phyloP scores from a whole-genome alignment of 179 eudicot genomes.

The Beta lomatogona region DNA sequence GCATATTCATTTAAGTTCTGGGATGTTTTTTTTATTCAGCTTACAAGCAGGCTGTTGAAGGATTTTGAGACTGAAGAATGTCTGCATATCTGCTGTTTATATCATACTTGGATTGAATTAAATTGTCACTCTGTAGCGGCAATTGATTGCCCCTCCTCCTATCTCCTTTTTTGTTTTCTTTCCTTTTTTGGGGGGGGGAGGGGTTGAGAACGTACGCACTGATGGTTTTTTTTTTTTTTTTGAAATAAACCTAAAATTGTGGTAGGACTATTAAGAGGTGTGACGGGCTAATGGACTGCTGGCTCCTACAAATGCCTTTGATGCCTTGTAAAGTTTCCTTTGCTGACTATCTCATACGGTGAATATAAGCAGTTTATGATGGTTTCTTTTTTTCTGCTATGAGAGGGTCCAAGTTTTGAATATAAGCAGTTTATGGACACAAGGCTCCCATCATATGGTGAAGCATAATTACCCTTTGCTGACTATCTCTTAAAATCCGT shows the following conservation, averaged over 20 bases:
- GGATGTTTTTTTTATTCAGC: not conserved
- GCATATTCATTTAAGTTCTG: not conserved
- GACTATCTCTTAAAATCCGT: not conserved
- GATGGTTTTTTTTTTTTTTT: not conserved
- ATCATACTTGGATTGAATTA: not conserved
- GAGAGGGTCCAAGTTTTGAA: not conserved
- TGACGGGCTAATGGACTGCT: not conserved
- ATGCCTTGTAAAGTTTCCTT: not conserved
- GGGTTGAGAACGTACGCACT: not conserved
- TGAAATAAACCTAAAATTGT: too few relatives aligned
- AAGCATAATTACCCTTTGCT: conserved; percentile 3
- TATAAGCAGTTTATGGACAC: not conserved
- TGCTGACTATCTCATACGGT: too few relatives aligned
- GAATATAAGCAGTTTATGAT: too few relatives aligned
- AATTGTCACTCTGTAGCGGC: not conserved
- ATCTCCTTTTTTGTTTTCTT: too few relatives aligned
- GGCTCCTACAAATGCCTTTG: not conserved
- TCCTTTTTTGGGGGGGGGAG: too few relatives aligned
- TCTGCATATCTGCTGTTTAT: not conserved
- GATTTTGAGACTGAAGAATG: not conserved
- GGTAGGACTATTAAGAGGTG: not conserved
- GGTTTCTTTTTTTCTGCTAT: not conserved
- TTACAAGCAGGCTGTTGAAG: not conserved
- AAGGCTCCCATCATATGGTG: not conserved
- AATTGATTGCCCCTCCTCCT: not conserved